A percentile compares a stretch with the other conserved stretches of the same genome.
Conservation (phyloP, 2,329 filamentous ascomycete species). For the Cercospora beticola region DNA sequence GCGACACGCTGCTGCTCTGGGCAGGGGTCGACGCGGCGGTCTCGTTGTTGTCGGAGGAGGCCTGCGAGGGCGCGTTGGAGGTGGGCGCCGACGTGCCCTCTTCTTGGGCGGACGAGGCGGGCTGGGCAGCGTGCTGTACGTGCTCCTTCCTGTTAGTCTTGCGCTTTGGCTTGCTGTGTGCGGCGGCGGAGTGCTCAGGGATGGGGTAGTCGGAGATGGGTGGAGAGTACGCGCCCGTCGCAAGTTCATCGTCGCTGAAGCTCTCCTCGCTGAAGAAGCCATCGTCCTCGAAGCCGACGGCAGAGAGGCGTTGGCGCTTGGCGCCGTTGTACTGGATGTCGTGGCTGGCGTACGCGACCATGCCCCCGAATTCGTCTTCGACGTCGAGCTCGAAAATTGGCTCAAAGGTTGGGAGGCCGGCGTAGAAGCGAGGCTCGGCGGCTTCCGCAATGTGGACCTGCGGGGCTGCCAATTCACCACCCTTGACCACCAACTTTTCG, state of each 20-base stretch:
- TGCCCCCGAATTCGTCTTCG: conserved; percentile 79
- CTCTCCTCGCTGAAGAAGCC: conserved; percentile 74
- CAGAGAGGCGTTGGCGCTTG: conserved; percentile 72
- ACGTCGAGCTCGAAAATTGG: conserved; percentile 83
- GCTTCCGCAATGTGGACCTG: conserved; percentile 42
- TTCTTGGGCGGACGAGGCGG: conserved; percentile 38
- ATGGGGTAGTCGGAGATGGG: conserved; percentile 53
- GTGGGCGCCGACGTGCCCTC: conserved; percentile 42
- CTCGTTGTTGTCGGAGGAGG: conserved; percentile 29
- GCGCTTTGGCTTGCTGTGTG: conserved; percentile 32
- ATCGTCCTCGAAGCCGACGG: conserved; percentile 68
- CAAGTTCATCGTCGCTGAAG: conserved; percentile 71
- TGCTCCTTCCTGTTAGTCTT: conserved; percentile 40
- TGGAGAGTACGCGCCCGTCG: conserved; percentile 60
- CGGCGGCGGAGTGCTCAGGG: conserved; percentile 33
- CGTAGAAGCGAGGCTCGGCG: conserved; percentile 50
- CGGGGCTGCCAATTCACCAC: conserved; percentile 36
- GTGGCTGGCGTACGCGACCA: conserved; percentile 68
- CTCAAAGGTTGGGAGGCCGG: conserved; percentile 69
- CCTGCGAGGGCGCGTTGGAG: conserved; percentile 41
- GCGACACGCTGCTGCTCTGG: conserved; percentile 63
- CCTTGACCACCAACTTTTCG: conserved; percentile 49
- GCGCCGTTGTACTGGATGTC: conserved; percentile 60
- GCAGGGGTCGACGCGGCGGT: conserved; percentile 35
- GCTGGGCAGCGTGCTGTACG: conserved; percentile 48